These are phyloP conservation scores for Litsea cubeba DNA, from an alignment of 164 flowering plant species.

Conservation along the genomic window DNA sequence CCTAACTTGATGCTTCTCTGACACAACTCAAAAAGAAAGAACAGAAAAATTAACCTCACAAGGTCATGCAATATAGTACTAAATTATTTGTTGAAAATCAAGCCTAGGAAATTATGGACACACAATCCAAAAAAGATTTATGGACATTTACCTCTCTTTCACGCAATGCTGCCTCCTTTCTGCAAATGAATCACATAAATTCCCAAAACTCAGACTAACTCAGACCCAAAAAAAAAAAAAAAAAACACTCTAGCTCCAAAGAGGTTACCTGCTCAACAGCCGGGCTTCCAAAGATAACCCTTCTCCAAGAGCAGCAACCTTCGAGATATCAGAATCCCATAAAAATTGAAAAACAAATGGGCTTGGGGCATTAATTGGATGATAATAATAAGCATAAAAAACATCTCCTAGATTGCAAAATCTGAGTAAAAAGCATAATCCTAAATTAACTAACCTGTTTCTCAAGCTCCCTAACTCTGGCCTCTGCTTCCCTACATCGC, in stretches of 20 bases:
- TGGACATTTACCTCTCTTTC: conserved; percentile 75
- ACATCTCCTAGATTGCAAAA: neutral
- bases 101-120: too few relatives aligned
- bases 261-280: conserved; percentile 72
- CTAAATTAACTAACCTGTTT: conserved; percentile 59
- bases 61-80: neutral
- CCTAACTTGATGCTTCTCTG: too few relatives aligned
- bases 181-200: conserved; percentile 28
- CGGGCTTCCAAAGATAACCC: conserved; percentile 92
- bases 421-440: neutral
- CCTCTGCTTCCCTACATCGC: conserved; percentile 82
- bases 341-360: neutral
- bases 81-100: neutral
- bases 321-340: conserved; percentile 10
- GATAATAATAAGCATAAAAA: neutral
- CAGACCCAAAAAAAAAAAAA: too few relatives aligned
- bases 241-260: neutral
- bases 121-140: too few relatives aligned
- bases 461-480: conserved; percentile 84
- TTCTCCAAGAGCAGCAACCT: conserved; percentile 95
- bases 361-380: neutral
- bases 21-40: neutral
- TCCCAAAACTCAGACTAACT: neutral
- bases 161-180: conserved; percentile 92
- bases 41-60: neutral